Evolutionary conservation across 106 monocot genomes (phyloP).

Genomic region (Allium fistulosum): DNA sequence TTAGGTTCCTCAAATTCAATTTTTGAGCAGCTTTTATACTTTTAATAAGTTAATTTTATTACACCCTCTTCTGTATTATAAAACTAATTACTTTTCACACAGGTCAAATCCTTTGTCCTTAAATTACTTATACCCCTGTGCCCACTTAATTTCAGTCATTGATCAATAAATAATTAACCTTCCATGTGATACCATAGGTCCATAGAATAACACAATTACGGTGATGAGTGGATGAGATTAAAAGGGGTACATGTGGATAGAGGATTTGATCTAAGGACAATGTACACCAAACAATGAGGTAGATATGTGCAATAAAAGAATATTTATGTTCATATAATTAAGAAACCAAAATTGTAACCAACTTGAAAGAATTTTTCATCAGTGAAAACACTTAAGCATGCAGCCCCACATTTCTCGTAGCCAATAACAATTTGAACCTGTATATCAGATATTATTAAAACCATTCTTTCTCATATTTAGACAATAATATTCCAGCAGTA

Average conservation of each 20-base stretch:
- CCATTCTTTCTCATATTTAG: neutral
- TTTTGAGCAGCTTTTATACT: too few relatives aligned
- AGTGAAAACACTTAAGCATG: slow-evolving; percentile 93
- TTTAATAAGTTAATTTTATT: too few relatives aligned
- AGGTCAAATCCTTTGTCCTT: too few relatives aligned
- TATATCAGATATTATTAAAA: neutral
- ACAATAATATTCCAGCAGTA: neutral
- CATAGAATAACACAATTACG: too few relatives aligned
- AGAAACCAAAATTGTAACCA: slow-evolving; percentile 1
- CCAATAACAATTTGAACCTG: slow-evolving; percentile 75
- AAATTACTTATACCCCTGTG: too few relatives aligned
- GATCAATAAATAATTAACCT: too few relatives aligned
- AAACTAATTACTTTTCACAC: too few relatives aligned
- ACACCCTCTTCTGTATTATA: too few relatives aligned
- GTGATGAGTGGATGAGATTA: neutral
- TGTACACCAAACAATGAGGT: too few relatives aligned
- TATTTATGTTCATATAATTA: neutral
- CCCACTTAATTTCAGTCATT: too few relatives aligned
- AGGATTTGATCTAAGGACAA: slow-evolving; percentile 33
- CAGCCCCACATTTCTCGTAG: slow-evolving; percentile 86
- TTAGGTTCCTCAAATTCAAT: too few relatives aligned
- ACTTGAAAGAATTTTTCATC: slow-evolving; percentile 98
- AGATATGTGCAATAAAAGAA: too few relatives aligned
- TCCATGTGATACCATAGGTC: neutral
- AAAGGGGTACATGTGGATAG: neutral